phyloP scores from a whole-genome alignment of 257 asterid genomes.

The Avicennia marina region DNA sequence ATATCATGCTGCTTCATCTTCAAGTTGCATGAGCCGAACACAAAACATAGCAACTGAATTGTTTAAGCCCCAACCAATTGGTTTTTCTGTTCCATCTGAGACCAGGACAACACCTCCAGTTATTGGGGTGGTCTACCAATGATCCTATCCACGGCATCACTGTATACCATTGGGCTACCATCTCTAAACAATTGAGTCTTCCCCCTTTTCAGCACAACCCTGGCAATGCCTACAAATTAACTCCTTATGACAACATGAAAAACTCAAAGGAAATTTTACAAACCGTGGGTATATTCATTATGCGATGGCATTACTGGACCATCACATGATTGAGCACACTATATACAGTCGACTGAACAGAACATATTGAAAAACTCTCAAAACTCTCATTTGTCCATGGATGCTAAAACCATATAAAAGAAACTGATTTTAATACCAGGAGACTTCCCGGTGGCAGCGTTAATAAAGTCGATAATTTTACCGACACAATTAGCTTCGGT shows the following conservation, averaged over 20 bases:
- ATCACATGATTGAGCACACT: too few species aligned
- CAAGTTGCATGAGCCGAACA: constrained; percentile 90
- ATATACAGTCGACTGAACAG: too few species aligned
- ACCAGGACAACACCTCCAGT: constrained; percentile 88
- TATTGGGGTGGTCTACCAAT: constrained; percentile 87
- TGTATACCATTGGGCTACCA: constrained; percentile 95
- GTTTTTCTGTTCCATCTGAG: constrained; percentile 81
- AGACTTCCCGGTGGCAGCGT: too few species aligned
- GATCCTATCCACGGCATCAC: constrained; percentile 91
- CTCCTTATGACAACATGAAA: constrained; percentile 9
- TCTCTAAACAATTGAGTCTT: constrained; percentile 79
- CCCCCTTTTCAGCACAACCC: constrained; percentile 88
- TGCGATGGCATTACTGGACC: too few species aligned
- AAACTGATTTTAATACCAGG: too few species aligned
- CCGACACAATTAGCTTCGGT: not conserved
- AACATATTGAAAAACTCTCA: not conserved
- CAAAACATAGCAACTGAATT: constrained; percentile 93
- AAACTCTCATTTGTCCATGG: not conserved
- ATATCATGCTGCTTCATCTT: constrained; percentile 80
- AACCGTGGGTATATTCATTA: not conserved
- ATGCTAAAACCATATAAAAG: not conserved
- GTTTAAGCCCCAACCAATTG: constrained; percentile 96
- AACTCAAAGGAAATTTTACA: not conserved
- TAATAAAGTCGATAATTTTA: too few species aligned
- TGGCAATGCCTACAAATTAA: constrained; percentile 57